These are phyloP conservation scores for Cladophialophora carrionii DNA, from an alignment of 2,329 filamentous ascomycete genomes.

Conservation along the genomic window DNA sequence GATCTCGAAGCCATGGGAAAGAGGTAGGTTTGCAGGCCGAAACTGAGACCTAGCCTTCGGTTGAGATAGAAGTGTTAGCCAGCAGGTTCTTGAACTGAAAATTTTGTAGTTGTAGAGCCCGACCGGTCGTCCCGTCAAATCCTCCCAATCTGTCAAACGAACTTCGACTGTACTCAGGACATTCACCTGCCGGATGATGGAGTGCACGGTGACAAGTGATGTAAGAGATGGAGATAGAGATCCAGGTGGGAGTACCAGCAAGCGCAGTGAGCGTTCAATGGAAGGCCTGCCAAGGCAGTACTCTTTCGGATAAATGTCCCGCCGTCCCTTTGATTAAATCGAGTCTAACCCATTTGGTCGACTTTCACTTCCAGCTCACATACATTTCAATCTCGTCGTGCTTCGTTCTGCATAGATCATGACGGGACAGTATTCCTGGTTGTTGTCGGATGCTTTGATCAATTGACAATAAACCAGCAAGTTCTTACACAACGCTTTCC, in stretches of 20 bases:
- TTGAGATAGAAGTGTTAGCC: conserved; percentile 37
- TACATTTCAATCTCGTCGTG: background rate
- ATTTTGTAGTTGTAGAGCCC: conserved; percentile 40
- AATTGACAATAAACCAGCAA: background rate
- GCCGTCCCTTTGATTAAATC: too few species aligned
- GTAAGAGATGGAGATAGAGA: background rate
- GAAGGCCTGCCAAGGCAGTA: background rate
- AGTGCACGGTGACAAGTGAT: background rate
- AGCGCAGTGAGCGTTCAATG: background rate
- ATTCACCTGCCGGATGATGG: background rate
- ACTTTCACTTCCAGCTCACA: background rate
- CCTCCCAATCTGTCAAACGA: conserved; percentile 23
- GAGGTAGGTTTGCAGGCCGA: conserved; percentile 35
- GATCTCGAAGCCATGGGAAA: conserved; percentile 54
- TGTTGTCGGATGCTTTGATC: background rate
- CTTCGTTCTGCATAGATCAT: background rate
- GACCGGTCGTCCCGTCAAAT: conserved; percentile 38
- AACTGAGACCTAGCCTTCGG: conserved; percentile 38
- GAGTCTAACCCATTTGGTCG: too few species aligned
- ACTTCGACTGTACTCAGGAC: background rate
- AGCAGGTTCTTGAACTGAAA: conserved; percentile 31
- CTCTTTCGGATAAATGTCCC: background rate
- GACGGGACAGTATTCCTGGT: background rate
- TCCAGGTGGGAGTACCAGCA: background rate
- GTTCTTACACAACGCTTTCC: background rate